These are phyloP conservation scores for Fusarium tupiense DNA, from an alignment of 2,329 filamentous ascomycete genomes.

Conservation along the genomic window DNA sequence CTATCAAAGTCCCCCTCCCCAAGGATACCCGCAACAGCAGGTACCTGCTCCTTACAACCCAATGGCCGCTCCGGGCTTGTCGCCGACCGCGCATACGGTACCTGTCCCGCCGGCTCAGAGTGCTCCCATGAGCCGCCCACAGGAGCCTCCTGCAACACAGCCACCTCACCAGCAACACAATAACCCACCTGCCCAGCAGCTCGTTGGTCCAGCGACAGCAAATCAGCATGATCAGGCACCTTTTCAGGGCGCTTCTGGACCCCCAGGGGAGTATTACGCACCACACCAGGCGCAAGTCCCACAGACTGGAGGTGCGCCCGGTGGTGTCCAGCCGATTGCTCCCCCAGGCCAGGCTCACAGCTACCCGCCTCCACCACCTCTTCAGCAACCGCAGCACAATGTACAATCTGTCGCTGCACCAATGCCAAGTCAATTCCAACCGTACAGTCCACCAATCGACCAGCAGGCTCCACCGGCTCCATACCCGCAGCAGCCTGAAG, in stretches of 20 bases:
- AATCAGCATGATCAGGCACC: neutral
- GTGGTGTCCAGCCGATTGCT: neutral
- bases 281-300: neutral
- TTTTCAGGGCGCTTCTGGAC: neutral
- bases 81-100: neutral
- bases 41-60: neutral
- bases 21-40: neutral
- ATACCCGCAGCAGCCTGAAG: neutral
- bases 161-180: neutral
- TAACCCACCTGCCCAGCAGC: neutral
- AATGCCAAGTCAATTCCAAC: neutral
- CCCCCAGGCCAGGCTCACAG: neutral
- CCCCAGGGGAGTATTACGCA: neutral
- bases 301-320: neutral
- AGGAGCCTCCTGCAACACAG: neutral
- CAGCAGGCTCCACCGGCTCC: neutral
- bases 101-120: neutral
- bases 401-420: neutral
- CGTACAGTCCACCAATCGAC: neutral
- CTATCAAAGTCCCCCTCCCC: neutral
- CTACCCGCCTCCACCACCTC: neutral
- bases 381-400: neutral
- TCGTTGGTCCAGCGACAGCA: neutral
- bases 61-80: fast-evolving
- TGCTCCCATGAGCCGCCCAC: neutral